phyloP scores from a whole-genome alignment of 2,329 filamentous ascomycete genomes.

The Periconia digitata region DNA sequence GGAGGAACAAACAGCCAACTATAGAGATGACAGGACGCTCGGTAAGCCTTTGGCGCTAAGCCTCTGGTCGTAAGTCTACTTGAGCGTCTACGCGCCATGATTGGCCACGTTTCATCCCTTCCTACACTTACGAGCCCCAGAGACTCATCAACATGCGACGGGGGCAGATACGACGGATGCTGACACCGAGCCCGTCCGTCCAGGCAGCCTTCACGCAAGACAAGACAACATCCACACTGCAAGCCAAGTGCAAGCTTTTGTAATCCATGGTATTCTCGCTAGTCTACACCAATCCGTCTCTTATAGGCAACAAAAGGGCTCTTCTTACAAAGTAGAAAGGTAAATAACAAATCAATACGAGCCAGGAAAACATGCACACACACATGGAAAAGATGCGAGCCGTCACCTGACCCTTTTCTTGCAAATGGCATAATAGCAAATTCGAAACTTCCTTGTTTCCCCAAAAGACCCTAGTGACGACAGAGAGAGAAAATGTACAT shows the following conservation, averaged over 20 bases:
- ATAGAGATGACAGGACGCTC: no score
- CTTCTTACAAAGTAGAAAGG: slow-evolving; percentile 6
- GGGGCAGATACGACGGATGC: no score
- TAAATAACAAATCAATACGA: slow-evolving; percentile 8
- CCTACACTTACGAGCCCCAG: no score
- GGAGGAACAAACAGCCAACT: no score
- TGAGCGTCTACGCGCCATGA: neutral
- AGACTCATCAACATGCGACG: no score
- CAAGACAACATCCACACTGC: no score
- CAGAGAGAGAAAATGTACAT: neutral
- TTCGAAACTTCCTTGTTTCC: neutral
- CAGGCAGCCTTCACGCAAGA: no score
- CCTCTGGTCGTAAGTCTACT: neutral
- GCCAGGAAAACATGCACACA: neutral
- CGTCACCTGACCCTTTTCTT: neutral
- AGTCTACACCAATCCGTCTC: slow-evolving; percentile 8
- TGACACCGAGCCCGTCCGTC: no score
- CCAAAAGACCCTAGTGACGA: neutral
- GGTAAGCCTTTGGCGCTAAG: neutral
- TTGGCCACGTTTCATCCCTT: neutral
- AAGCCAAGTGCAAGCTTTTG: no score
- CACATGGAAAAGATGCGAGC: slow-evolving; percentile 1
- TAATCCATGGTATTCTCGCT: neutral
- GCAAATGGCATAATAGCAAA: neutral
- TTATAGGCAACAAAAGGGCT: slow-evolving; percentile 1